Percentiles rank a stretch among this genome's conserved stretches.
These are phyloP conservation scores for Boletus vermiculosoides DNA, from an alignment of 768 basidiomycete species.

Conservation along the genomic window DNA sequence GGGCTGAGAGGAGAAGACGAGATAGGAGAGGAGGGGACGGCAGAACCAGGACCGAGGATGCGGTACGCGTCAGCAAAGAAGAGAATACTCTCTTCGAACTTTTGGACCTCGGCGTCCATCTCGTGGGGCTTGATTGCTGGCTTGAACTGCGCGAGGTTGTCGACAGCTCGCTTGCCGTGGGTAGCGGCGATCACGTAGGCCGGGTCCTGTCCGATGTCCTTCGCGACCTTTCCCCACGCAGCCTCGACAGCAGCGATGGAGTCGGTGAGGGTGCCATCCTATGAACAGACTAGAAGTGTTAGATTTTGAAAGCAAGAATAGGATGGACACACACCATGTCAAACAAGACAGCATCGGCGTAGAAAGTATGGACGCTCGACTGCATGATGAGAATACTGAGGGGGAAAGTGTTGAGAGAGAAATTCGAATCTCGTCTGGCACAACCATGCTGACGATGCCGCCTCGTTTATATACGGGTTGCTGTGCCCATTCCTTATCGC, in stretches of 20 bases:
- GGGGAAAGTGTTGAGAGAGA: not conserved
- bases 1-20: slow-evolving; percentile 14
- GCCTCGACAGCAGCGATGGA: slow-evolving; percentile 73
- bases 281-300: slow-evolving; percentile 24
- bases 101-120: slow-evolving; percentile 56
- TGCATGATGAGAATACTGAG: slow-evolving; percentile 17
- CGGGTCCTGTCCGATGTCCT: slow-evolving; percentile 66
- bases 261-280: slow-evolving; percentile 74
- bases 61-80: slow-evolving; percentile 62
- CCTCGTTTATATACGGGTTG: slow-evolving; percentile 24
- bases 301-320: slow-evolving; percentile 15
- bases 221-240: slow-evolving; percentile 72
- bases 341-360: slow-evolving; percentile 59
- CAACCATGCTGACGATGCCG: not conserved
- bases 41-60: slow-evolving; percentile 41
- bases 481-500: slow-evolving; percentile 1
- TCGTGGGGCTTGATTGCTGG: slow-evolving; percentile 53
- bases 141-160: slow-evolving; percentile 66
- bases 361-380: slow-evolving; percentile 38
- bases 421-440: slow-evolving; percentile 16
- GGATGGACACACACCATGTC: slow-evolving; percentile 54
- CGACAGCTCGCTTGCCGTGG: slow-evolving; percentile 76
- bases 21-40: slow-evolving; percentile 20
- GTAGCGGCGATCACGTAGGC: slow-evolving; percentile 68
- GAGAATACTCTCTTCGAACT: slow-evolving; percentile 65